phyloP scores from a whole-genome alignment of 225 moss, liverwort and hornwort genomes.

The Sphagnum tenellum region DNA sequence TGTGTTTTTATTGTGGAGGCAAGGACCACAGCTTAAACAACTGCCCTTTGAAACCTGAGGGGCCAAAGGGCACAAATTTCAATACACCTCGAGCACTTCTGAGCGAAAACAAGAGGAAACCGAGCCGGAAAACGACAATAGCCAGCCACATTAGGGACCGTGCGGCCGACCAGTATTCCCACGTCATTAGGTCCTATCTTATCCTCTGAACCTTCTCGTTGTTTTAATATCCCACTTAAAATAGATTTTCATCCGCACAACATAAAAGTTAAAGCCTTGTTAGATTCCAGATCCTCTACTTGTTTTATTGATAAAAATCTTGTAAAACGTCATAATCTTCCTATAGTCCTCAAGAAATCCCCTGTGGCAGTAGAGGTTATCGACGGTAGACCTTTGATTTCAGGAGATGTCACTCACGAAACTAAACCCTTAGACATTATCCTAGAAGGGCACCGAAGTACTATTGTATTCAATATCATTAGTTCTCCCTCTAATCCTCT shows the following conservation, averaged over 20 bases:
- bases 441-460: neutral
- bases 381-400: slow-evolving; percentile 3
- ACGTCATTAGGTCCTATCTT: neutral
- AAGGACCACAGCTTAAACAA: neutral
- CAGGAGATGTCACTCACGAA: neutral
- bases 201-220: neutral
- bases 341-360: neutral
- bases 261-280: neutral
- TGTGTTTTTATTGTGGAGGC: neutral
- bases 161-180: neutral
- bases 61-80: neutral
- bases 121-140: neutral
- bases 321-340: neutral
- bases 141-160: neutral
- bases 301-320: neutral
- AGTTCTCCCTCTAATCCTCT: neutral
- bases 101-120: neutral
- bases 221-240: neutral
- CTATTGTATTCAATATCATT: neutral
- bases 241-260: neutral
- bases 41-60: neutral
- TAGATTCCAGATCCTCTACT: neutral
- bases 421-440: neutral
- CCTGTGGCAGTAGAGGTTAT: neutral
- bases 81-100: neutral